Base-by-base conservation (phyloP, 2,329 filamentous ascomycete species). In the Colletotrichum sublineola region DNA sequence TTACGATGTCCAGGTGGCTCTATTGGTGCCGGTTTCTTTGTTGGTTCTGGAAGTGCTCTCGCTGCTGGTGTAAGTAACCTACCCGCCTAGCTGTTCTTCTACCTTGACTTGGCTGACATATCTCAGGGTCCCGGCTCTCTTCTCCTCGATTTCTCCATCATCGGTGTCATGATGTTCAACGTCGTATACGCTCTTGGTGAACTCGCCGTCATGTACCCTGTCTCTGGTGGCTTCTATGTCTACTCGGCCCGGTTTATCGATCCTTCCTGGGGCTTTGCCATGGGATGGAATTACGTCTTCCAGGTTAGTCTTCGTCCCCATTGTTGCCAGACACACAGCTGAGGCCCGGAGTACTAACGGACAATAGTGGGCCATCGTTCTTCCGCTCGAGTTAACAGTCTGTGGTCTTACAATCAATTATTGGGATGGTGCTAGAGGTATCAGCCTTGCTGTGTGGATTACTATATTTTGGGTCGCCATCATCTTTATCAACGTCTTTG, bases 1-100 rank as follows among this genome's bases (percentile, higher is more conserved):
- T 50, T 8, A 0, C 40, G n/a, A 0, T 56, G 3, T 14, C 24
- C 36, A 71, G 68, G 68, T 53, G 67, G 68, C 20, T 87, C 86
- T 33, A 90, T 90, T 57, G 88, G 88, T 78, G 88, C 88, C 73
- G 88, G 88, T 80, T 89, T 90, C 83, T 90, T 90, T 80, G 88
- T 90, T 74, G 88, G 88, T 76, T 88, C 86, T 14, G 88, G 88
- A 72, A 78, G 82, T 74, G 87, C 86, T 67, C 81, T 90, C 15
- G 74, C 76, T 73, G 84, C 77, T 33, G 87, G 87, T 79, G 83
- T 84, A 80, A 74, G 82, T 79, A 18, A 11, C 42, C 1, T 12
- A 15, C 18, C 1, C 15, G n/a, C 61, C 20, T 61, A 63, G 70
- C n/a, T 31, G 1, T 15, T 15, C 44, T 5, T 31, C 12, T 5